Evolutionary conservation across 1,284 basidiomycete genomes (phyloP).

Genomic region (Fomitopsis palustris): DNA sequence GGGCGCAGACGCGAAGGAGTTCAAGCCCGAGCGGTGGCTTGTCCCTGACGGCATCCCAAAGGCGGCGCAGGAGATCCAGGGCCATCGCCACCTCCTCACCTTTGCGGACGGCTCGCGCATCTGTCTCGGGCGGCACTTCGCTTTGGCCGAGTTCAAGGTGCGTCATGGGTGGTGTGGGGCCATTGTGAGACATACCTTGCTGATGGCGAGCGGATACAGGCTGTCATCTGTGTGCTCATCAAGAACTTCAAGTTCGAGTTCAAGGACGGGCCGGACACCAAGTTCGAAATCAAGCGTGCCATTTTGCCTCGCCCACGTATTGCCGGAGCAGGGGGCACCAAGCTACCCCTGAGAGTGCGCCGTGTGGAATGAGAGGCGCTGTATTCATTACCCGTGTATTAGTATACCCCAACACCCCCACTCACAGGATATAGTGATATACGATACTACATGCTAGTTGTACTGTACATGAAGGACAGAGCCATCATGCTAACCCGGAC

Average conservation of each 20-base stretch:
- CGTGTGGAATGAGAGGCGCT: slow-evolving; percentile 16
- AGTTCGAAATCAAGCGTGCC: slow-evolving; percentile 31
- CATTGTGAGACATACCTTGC: not conserved
- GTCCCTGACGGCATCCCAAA: slow-evolving; percentile 15
- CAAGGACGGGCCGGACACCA: slow-evolving; percentile 34
- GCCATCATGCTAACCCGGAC: no score
- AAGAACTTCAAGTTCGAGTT: slow-evolving; percentile 43
- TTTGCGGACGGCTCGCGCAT: slow-evolving; percentile 38
- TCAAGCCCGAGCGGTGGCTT: slow-evolving; percentile 27
- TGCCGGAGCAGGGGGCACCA: slow-evolving; percentile 36
- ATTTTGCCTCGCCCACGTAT: slow-evolving; percentile 42
- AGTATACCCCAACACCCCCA: no score
- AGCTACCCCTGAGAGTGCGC: slow-evolving; percentile 39
- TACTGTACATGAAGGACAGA: no score
- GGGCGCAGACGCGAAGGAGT: slow-evolving; percentile 30
- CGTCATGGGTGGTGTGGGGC: not conserved
- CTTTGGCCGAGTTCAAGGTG: slow-evolving; percentile 47
- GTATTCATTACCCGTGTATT: no score
- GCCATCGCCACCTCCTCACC: slow-evolving; percentile 37
- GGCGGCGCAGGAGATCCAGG: slow-evolving; percentile 35
- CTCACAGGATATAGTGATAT: no score
- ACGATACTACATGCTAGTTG: no score
- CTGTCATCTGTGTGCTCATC: slow-evolving; percentile 42
- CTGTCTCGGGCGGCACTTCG: slow-evolving; percentile 41
- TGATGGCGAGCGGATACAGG: slow-evolving; percentile 25